Conservation (phyloP, 2,329 filamentous ascomycete species). For the Cryphonectria parasitica region DNA sequence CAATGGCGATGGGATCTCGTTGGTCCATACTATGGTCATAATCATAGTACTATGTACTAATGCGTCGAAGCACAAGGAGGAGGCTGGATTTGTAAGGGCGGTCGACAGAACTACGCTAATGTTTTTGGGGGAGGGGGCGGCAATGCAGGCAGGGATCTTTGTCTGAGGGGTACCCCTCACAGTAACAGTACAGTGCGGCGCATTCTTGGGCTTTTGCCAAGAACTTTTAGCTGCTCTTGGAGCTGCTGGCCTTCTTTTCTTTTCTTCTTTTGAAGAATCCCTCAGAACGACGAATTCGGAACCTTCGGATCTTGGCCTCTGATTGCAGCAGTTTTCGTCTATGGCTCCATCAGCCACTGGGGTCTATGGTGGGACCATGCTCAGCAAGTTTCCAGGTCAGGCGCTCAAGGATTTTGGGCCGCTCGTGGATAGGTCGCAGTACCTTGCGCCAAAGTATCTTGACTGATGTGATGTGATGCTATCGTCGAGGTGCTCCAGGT, state of each 20-base stretch:
- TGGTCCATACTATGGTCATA: not conserved
- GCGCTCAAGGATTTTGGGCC: not conserved
- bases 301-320: constrained; percentile 14
- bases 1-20: not conserved
- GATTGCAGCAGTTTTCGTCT: not conserved
- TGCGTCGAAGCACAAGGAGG: not conserved
- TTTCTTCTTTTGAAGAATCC: not conserved
- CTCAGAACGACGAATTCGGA: constrained; percentile 7
- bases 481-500: not conserved
- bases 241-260: not conserved
- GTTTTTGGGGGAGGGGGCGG: not conserved
- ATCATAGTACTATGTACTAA: not conserved
- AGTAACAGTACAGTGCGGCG: constrained; percentile 4
- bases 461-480: not conserved
- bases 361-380: not conserved
- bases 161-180: not conserved
- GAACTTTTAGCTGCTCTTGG: not conserved
- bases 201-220: constrained; percentile 3
- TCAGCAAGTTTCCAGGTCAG: not conserved
- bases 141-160: constrained; percentile 2
- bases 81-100: constrained; percentile 5
- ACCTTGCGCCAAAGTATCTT: constrained; percentile 5
- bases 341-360: not conserved
- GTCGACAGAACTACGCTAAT: not conserved
- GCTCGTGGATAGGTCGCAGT: not conserved